Base-by-base conservation (phyloP, 2,329 filamentous ascomycete genomes). In the Talaromyces amestolkiae region DNA sequence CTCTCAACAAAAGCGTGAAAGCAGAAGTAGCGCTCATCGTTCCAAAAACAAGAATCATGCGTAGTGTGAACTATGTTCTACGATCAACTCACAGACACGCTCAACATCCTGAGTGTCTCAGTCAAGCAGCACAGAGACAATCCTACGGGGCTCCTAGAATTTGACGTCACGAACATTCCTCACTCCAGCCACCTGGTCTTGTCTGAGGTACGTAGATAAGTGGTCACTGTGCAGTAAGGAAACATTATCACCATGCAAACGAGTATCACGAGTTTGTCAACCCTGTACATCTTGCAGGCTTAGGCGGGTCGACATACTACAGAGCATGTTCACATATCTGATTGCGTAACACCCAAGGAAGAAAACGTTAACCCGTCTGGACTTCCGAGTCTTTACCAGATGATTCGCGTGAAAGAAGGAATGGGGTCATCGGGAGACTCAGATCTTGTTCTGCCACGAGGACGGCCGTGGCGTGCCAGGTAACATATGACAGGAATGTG, bases 141-240 rank as follows among this genome's bases (percentile, higher is more conserved):
- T 54, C 17, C n/a, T 37, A 54, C 9, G 4, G n/a, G 17, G 17
- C 31, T 13, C 31, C n/a, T 19, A 56, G 9, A 11, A 15, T 58
- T 58, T 63, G 61, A 63, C 51, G 61, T 63, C 39, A 63, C 19
- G 22, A 54, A 63, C 51, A 63, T 63, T 63, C 61, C 27, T 63
- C 56, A 31, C 22, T 41, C 56, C 56, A 59, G 56, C 56, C 24
- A 27, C 56, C 43, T 19, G 56, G 27, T 33, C 33, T 31, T n/a
- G 35, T n/a, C 22, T 27, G 53, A 56, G 22, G 15, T 17, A 17
- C 31, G 11, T 22, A 56, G 33, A 56, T 56, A 39, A 56, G 53
- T 3, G 51, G 51, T 22, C 9, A 37, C 49, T 53, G 15, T 56
- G 33, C 37, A 59, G 37, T n/a, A 59, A 41, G 56, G 56, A 6